phyloP scores from a whole-genome alignment of 768 basidiomycete species.

The Lentinus tigrinus region DNA sequence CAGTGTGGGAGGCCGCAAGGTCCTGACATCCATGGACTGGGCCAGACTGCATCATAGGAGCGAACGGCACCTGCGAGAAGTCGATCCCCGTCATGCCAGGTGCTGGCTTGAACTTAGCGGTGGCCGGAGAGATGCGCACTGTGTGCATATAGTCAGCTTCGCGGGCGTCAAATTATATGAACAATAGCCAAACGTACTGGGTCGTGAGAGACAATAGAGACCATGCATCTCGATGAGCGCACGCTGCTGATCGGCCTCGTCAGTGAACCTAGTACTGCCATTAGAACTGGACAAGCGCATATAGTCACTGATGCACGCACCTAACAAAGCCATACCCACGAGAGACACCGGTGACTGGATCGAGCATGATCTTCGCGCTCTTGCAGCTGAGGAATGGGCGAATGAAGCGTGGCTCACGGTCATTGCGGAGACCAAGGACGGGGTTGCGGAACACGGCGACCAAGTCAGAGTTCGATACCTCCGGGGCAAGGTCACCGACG shows the following conservation, averaged over 20 bases:
- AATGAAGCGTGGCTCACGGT: slow-evolving; percentile 86
- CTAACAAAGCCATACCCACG: slow-evolving; percentile 93
- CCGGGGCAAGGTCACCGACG: slow-evolving; percentile 90
- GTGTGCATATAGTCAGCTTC: slow-evolving; percentile 22
- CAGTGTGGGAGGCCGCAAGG: slow-evolving; percentile 51
- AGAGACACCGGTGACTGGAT: slow-evolving; percentile 85
- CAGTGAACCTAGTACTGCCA: slow-evolving; percentile 67
- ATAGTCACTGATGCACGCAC: slow-evolving; percentile 36
- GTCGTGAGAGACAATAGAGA: slow-evolving; percentile 83
- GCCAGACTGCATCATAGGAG: slow-evolving; percentile 25
- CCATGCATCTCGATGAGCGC: slow-evolving; percentile 92
- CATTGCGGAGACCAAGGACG: slow-evolving; percentile 78
- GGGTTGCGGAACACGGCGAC: slow-evolving; percentile 92
- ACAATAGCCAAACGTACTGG: slow-evolving; percentile 54
- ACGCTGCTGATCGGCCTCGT: slow-evolving; percentile 85
- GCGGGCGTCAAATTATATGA: background rate
- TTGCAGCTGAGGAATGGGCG: slow-evolving; percentile 89
- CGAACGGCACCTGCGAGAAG: slow-evolving; percentile 45
- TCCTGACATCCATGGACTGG: slow-evolving; percentile 33
- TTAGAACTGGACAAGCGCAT: background rate
- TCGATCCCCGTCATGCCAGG: slow-evolving; percentile 35
- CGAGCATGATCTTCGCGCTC: slow-evolving; percentile 94
- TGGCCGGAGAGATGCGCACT: slow-evolving; percentile 92
- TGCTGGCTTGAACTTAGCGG: slow-evolving; percentile 79
- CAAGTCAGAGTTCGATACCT: slow-evolving; percentile 94